Evolutionary conservation across 2,329 filamentous ascomycete genomes (phyloP).

Genomic region (Phoma sp.): DNA sequence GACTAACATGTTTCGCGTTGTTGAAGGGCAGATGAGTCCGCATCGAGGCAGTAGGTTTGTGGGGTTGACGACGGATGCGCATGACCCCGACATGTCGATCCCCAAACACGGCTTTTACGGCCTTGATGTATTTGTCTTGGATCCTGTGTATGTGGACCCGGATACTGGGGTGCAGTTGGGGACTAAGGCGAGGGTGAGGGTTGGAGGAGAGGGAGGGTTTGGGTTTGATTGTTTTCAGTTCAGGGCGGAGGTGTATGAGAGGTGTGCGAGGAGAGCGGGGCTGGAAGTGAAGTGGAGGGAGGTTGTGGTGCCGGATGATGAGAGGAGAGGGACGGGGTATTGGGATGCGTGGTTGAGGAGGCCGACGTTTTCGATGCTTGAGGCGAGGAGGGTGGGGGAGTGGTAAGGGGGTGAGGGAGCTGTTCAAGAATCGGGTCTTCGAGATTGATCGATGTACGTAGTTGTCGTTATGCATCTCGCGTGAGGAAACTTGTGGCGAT

Average conservation of each 20-base stretch:
- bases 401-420: not conserved
- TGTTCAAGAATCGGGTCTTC: no score
- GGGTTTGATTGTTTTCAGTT: constrained; percentile 39
- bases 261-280: constrained; percentile 29
- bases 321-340: constrained; percentile 26
- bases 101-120: constrained; percentile 34
- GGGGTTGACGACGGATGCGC: constrained; percentile 33
- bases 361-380: constrained; percentile 33
- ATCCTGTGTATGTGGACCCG: constrained; percentile 25
- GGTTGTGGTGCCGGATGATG: constrained; percentile 33
- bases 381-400: constrained; percentile 18
- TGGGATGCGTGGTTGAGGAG: constrained; percentile 32
- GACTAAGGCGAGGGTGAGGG: constrained; percentile 28
- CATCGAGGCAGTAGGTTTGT: constrained; percentile 22
- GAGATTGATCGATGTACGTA: no score
- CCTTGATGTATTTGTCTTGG: constrained; percentile 28
- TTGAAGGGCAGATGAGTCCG: constrained; percentile 22
- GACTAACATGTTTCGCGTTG: constrained; percentile 31
- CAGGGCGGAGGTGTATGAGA: constrained; percentile 33
- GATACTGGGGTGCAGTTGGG: constrained; percentile 23
- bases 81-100: constrained; percentile 22
- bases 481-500: no score
- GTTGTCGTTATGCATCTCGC: no score
- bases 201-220: constrained; percentile 26
- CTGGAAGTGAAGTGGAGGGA: constrained; percentile 30